Evolutionary conservation across 2,329 filamentous ascomycete genomes (phyloP).

Genomic region (Apiospora aurea): DNA sequence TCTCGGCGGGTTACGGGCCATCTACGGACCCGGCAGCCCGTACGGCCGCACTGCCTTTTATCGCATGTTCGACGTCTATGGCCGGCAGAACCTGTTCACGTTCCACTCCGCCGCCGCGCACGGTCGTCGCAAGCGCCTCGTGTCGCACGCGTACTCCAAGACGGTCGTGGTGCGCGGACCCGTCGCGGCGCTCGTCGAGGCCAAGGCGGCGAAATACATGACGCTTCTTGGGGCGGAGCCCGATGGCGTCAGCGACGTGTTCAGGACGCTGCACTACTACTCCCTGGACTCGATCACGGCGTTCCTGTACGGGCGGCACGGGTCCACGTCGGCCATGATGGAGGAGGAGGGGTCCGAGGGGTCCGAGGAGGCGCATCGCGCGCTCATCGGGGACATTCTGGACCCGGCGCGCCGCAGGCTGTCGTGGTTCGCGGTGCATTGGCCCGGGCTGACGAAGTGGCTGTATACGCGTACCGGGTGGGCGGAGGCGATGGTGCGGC

Average conservation of each 20-base stretch:
- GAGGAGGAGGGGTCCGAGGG: conserved; percentile 35
- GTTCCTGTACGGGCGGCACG: conserved; percentile 56
- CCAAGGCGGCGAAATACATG: conserved; percentile 49
- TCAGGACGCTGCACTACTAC: conserved; percentile 58
- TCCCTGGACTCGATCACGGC: conserved; percentile 60
- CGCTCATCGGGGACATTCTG: conserved; percentile 55
- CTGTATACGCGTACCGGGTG: conserved; percentile 51
- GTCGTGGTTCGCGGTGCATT: conserved; percentile 58
- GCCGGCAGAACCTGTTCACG: conserved; percentile 59
- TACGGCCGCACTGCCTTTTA: conserved; percentile 60
- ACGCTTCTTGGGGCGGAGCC: conserved; percentile 47
- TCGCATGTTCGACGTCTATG: conserved; percentile 62
- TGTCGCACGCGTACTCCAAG: conserved; percentile 62
- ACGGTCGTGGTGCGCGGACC: conserved; percentile 47
- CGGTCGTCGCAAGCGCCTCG: conserved; percentile 57
- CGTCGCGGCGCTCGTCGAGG: conserved; percentile 43
- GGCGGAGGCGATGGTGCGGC: conserved; percentile 44
- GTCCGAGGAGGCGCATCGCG: conserved; percentile 42
- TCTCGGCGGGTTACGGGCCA: conserved; percentile 55
- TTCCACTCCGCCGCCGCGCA: conserved; percentile 53
- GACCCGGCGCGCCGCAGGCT: conserved; percentile 53
- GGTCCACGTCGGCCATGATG: conserved; percentile 50
- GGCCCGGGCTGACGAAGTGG: conserved; percentile 54
- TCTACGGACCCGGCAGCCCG: conserved; percentile 60
- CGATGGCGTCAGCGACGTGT: conserved; percentile 50